A percentile compares a stretch with the other conserved stretches of the same genome.
phyloP scores from a whole-genome alignment of 2,329 filamentous ascomycete species.

The Thielaviopsis musarum region DNA sequence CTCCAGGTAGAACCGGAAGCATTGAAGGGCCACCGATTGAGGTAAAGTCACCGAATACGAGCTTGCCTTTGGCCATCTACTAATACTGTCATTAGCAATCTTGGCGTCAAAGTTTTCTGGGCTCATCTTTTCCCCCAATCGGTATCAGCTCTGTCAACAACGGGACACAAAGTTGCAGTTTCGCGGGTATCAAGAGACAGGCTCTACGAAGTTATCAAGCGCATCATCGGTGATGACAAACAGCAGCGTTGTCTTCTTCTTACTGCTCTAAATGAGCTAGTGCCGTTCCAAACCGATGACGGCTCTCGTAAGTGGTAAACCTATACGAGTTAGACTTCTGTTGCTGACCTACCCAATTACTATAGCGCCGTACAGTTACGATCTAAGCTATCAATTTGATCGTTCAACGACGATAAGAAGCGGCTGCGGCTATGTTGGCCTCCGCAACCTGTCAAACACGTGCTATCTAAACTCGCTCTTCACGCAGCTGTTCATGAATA shows the following conservation, averaged over 20 bases:
- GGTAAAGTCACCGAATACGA: not conserved
- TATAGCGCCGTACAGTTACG: constrained; percentile 38
- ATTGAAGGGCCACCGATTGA: not conserved
- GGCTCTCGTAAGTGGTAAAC: not conserved
- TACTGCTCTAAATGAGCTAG: not conserved
- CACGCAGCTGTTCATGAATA: constrained; percentile 92
- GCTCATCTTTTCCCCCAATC: not conserved
- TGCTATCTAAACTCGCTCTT: constrained; percentile 94
- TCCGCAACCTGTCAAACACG: constrained; percentile 87
- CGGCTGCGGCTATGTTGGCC: constrained; percentile 65
- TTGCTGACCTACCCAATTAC: not conserved
- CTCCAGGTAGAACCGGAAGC: not conserved
- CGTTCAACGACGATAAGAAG: constrained; percentile 53
- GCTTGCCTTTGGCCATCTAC: not conserved
- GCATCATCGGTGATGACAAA: not conserved
- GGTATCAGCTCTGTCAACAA: not conserved
- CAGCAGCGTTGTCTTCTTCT: not conserved
- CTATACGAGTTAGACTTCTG: not conserved
- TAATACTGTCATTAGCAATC: not conserved
- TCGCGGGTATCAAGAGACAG: not conserved
- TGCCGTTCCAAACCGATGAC: not conserved
- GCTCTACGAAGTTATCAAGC: not conserved
- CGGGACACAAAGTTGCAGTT: not conserved
- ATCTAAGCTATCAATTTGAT: constrained; percentile 46
- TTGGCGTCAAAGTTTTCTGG: not conserved